phyloP scores from a whole-genome alignment of 202 grass and related monocot genomes.

The Carex arenaria region DNA sequence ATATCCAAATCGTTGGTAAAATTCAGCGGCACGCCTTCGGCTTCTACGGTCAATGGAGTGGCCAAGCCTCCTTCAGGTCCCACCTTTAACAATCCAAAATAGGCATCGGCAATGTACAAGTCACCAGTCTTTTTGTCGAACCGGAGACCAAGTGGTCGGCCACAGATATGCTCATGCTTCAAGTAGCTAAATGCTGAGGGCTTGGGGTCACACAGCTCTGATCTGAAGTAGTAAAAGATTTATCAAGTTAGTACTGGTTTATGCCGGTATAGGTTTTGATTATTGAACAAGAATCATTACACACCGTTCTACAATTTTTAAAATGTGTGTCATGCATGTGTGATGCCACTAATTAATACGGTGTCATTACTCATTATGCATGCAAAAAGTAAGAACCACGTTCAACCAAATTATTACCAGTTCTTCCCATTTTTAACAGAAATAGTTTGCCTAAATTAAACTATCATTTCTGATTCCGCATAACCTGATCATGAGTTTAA shows the following conservation, averaged over 20 bases:
- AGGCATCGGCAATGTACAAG: conserved; percentile 86
- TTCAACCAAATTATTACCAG: not conserved
- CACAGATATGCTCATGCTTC: conserved; percentile 84
- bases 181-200: conserved; percentile 62
- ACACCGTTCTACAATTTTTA: not conserved
- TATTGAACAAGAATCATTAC: not conserved
- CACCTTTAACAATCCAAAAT: conserved; percentile 76
- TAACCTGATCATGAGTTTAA: not conserved
- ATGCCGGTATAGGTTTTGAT: not conserved
- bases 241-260: not conserved
- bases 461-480: not conserved
- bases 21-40: conserved; percentile 73
- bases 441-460: not conserved
- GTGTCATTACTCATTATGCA: not conserved
- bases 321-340: not conserved
- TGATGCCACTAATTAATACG: not conserved
- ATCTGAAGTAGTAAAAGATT: not conserved
- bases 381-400: not conserved
- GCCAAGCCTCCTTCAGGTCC: conserved; percentile 80
- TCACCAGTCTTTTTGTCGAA: conserved; percentile 62
- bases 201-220: conserved; percentile 64
- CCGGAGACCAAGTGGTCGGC: conserved; percentile 71
- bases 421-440: not conserved
- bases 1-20: conserved; percentile 96
- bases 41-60: conserved; percentile 60